Percentiles rank a stretch among this genome's conserved stretches.
phyloP scores from a whole-genome alignment of 345 rosid genomes.

The Aquilaria malaccensis region DNA sequence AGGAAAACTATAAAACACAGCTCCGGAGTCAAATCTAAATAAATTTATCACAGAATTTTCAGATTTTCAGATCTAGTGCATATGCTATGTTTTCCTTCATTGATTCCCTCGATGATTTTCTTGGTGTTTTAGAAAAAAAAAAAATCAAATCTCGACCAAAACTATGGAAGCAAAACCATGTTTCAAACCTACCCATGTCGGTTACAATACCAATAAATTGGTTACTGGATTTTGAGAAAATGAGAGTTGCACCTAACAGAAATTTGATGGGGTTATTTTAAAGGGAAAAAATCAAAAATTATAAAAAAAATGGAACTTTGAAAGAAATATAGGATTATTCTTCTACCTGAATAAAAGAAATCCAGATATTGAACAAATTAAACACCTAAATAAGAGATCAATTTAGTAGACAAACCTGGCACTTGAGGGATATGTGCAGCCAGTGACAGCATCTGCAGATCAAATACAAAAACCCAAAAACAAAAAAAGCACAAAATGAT shows the following conservation, averaged over 20 bases:
- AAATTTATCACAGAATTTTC: background rate
- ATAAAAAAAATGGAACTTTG: background rate
- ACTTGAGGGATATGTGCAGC: slow-evolving; percentile 31
- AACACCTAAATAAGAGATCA: background rate
- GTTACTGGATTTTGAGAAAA: background rate
- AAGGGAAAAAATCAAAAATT: background rate
- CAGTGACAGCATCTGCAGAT: slow-evolving; percentile 18
- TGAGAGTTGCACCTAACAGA: background rate
- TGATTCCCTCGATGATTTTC: no score
- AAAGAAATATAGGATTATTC: background rate
- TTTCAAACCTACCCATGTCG: no score
- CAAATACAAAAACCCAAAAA: background rate
- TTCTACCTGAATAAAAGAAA: background rate
- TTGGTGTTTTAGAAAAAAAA: no score
- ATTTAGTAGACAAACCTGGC: slow-evolving; percentile 23
- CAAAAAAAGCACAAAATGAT: background rate
- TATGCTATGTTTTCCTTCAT: no score
- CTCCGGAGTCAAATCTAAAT: background rate
- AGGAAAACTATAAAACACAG: background rate
- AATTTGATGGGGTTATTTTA: background rate
- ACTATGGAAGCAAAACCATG: no score
- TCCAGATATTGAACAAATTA: slow-evolving; percentile 3
- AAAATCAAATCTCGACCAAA: no score
- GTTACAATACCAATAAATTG: background rate
- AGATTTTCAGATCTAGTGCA: no score